Evolutionary conservation across 768 basidiomycete genomes (phyloP), one percentile per base, ranked within the genome.

Genomic region (Suillus subaureus): DNA sequence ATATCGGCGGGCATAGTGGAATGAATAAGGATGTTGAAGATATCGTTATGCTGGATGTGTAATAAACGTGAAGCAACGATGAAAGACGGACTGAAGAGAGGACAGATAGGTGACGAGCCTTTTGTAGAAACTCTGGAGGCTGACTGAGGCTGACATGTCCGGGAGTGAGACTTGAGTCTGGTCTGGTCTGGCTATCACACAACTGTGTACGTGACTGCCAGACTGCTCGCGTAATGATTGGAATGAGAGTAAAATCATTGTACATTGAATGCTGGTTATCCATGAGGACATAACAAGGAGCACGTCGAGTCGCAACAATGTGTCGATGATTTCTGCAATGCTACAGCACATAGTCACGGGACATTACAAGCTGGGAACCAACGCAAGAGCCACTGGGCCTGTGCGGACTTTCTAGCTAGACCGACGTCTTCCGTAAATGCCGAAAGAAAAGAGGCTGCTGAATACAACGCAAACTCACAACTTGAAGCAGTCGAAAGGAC

Each of bases 121-220:
- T 55, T 33, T n/a, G 12, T 35, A 55, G 15, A 26, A 51, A 2
- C 35, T 35, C 18, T 12, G 4, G 49, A 51, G 15, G 49, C 49
- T 28, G 49, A 51, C 49, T 16, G 49, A 55, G 54, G 54, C 31
- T 55, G 54, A 55, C 51, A 52, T 52, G 35, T 35, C 51, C 52
- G 13, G 49, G 13, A 52, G 28, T 28, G 51, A 52, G 16, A 31
- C 28, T 26, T 51, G 26, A 28, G 26, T 9, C 26, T 28, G 3
- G 26, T 28, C 49, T 28, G 15, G 16, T 28, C 28, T 52, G 16
- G 26, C 26, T 21, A 4, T 6, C 33, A 33, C 33, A 33, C 4
- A 33, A 33, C 35, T 35, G 35, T 31, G 28, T 18, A 18, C 28
- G 28, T 9, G 16, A 52, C 16, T 52, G 18, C 18, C 8, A 54